phyloP scores from a whole-genome alignment of 2,329 filamentous ascomycete species.

The Fusarium palustre region DNA sequence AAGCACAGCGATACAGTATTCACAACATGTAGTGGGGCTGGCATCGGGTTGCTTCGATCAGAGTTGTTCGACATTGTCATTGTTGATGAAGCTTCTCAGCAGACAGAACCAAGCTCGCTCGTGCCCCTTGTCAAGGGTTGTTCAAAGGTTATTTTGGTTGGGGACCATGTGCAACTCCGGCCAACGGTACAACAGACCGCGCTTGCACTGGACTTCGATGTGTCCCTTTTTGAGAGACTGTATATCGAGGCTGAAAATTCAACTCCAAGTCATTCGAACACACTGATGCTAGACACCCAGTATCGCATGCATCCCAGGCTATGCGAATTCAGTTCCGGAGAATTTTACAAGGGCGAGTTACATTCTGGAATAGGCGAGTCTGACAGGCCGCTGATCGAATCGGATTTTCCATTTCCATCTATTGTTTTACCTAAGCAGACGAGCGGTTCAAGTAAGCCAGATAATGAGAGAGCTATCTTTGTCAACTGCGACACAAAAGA shows the following conservation, averaged over 20 bases:
- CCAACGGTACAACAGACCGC: slow-evolving; percentile 56
- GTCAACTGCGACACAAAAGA: slow-evolving; percentile 53
- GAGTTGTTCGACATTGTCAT: slow-evolving; percentile 56
- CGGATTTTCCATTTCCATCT: slow-evolving; percentile 31
- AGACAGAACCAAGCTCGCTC: slow-evolving; percentile 57
- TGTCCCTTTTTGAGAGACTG: slow-evolving; percentile 58
- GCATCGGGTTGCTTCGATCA: slow-evolving; percentile 55
- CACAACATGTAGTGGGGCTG: slow-evolving; percentile 58
- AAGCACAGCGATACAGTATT: slow-evolving; percentile 55
- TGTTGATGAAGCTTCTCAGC: slow-evolving; percentile 61
- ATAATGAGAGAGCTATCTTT: slow-evolving; percentile 45
- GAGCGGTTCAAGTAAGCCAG: fast-evolving
- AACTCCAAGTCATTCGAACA: slow-evolving; percentile 34
- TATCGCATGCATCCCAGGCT: slow-evolving; percentile 58
- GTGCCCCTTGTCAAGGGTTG: slow-evolving; percentile 58
- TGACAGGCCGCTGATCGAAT: slow-evolving; percentile 36
- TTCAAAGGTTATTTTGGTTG: slow-evolving; percentile 57
- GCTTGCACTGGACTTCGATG: slow-evolving; percentile 52
- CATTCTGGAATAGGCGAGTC: slow-evolving; percentile 48
- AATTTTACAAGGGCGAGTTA: slow-evolving; percentile 56
- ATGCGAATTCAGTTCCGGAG: slow-evolving; percentile 54
- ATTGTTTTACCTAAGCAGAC: not conserved
- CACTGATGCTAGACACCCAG: slow-evolving; percentile 58
- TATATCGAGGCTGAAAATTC: slow-evolving; percentile 42
- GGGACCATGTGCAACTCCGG: slow-evolving; percentile 60